Percentiles rank a stretch among this genome's conserved stretches.
These are phyloP conservation scores for Cenococcum geophilum DNA, from an alignment of 495 filamentous ascomycete genomes.

Conservation along the genomic window DNA sequence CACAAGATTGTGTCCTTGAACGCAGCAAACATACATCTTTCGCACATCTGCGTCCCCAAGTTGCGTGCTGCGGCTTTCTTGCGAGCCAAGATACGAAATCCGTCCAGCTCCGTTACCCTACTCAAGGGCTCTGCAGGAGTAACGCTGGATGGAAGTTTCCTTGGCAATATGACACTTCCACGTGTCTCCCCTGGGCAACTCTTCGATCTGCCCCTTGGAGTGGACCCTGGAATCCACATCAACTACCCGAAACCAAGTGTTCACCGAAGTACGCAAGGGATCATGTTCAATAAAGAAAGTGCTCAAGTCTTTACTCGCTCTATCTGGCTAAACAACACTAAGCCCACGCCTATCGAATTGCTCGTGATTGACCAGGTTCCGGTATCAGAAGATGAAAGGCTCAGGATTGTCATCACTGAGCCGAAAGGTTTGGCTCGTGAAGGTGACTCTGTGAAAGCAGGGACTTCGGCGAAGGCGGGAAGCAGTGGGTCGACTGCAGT, in stretches of 20 bases:
- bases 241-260: constrained; percentile 58
- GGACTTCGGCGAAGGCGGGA: constrained; percentile 29
- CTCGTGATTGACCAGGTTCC: constrained; percentile 62
- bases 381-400: constrained; percentile 57
- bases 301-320: constrained; percentile 52
- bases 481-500: constrained; percentile 9
- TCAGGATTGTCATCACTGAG: constrained; percentile 48
- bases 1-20: constrained; percentile 31
- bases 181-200: constrained; percentile 54
- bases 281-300: constrained; percentile 52
- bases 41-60: constrained; percentile 58
- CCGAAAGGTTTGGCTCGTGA: constrained; percentile 48
- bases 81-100: constrained; percentile 56
- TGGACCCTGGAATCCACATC: constrained; percentile 59
- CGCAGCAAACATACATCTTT: constrained; percentile 42
- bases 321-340: constrained; percentile 55
- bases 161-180: constrained; percentile 55
- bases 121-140: constrained; percentile 56
- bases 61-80: constrained; percentile 61
- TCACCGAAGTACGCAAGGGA: constrained; percentile 46
- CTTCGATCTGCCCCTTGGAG: constrained; percentile 57
- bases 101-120: constrained; percentile 49
- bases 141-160: constrained; percentile 62
- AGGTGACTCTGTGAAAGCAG: constrained; percentile 41
- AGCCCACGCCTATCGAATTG: constrained; percentile 46